Evolutionary conservation across 495 filamentous ascomycete genomes (phyloP).

Genomic region (Viridothelium virens): DNA sequence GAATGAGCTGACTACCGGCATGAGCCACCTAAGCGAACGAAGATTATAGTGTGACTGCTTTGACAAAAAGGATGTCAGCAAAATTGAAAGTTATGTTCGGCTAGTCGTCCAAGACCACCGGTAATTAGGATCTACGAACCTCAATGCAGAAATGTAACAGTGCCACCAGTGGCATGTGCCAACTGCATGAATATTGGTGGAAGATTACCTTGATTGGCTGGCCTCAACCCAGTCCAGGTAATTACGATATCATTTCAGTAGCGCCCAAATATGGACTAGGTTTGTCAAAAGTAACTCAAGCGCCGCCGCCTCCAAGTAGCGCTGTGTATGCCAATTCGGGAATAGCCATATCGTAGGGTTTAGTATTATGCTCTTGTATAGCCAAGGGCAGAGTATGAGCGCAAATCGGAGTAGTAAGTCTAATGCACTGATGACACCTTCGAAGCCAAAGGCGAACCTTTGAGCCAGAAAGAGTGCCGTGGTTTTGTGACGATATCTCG

Average conservation of each 20-base stretch:
- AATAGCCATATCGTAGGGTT: not conserved
- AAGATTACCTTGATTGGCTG: too few species aligned
- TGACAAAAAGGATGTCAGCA: not conserved
- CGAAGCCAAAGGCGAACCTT: conserved; percentile 27
- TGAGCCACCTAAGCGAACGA: not conserved
- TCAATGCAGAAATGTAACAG: not conserved
- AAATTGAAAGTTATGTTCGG: not conserved
- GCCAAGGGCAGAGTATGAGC: conserved; percentile 15
- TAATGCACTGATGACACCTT: conserved; percentile 17
- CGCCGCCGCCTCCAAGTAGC: not conserved
- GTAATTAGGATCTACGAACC: not conserved
- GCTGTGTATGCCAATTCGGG: not conserved
- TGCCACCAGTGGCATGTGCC: not conserved
- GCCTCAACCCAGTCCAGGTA: too few species aligned
- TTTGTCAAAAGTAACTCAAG: not conserved
- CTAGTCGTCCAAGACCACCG: not conserved
- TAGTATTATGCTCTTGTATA: not conserved
- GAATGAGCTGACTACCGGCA: not conserved
- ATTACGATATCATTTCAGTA: not conserved
- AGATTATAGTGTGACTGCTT: not conserved
- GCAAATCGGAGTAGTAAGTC: conserved; percentile 24
- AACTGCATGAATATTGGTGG: not conserved
- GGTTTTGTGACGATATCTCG: conserved; percentile 24
- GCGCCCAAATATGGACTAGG: conserved; percentile 1
- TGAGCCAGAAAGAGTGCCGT: conserved; percentile 30